Evolutionary conservation across 208 protist species (phyloP), one percentile per base, ranked within the genome.

Genomic region (Herpetomonas tarakana): DNA sequence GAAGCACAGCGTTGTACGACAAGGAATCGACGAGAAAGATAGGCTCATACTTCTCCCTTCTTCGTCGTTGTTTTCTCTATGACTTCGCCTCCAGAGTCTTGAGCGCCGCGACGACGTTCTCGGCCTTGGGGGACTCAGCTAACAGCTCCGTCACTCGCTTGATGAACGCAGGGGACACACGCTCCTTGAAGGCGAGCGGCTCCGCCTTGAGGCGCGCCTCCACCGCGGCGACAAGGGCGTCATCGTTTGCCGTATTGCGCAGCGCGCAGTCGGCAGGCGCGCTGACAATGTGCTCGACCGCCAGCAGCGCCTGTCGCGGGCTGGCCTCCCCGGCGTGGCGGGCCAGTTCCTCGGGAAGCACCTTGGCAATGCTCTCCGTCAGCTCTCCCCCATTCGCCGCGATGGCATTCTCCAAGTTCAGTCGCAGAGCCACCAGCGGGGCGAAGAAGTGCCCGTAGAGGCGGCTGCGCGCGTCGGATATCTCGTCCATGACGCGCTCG

Each of bases 351-450:
- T 76, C 54, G 16, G 86, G 60, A 12, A 93, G 69, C 54, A 54
- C 65, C 25, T 52, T 56, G 12, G 56, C 31, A 11, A 93, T 50
- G 38, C 52, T 79, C 26, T 68, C 68, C 12, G 61, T 68, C n/a
- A 69, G 71, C 24, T 64, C 70, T 18, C 62, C 67, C 18, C 64
- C 51, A 14, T 79, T 58, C 21, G 58, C 67, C 22, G 65, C 62
- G 49, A 84, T 68, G 0, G 77, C 74, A 11, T 76, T 52, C 58
- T 93, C 82, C 18, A 89, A 58, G 38, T 55, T 50, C 16, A 87
- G 53, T 22, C 85, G 85, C 14, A 77, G 31, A 35, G 38, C 28
- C 38, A 63, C 68, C 21, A 83, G 51, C 27, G 66, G 52, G n/a
- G 57, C 61, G 38, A 83, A 71, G 53, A 65, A 71, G 21, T 70